Evolutionary conservation across 495 filamentous ascomycete species (phyloP).

Genomic region (Talaromyces adpressus): DNA sequence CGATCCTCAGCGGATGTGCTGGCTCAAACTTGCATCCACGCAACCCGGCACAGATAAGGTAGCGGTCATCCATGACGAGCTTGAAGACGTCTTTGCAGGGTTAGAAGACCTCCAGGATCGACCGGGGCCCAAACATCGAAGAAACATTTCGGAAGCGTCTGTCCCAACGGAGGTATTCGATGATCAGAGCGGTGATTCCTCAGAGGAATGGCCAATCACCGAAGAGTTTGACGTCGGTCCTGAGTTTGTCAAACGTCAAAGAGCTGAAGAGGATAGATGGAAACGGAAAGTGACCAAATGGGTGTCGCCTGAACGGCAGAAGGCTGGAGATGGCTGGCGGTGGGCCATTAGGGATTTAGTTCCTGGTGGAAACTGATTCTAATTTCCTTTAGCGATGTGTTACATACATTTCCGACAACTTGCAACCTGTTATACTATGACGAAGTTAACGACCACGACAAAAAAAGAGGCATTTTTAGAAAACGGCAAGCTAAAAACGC

Average conservation of each 20-base stretch:
- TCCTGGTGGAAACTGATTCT: not conserved
- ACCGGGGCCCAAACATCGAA: conserved; percentile 27
- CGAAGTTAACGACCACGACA: not conserved
- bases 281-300: conserved; percentile 74
- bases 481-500: not conserved
- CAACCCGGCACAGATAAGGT: conserved; percentile 23
- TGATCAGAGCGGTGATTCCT: conserved; percentile 44
- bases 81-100: conserved; percentile 73
- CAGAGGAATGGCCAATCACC: conserved; percentile 75
- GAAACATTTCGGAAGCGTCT: conserved; percentile 26
- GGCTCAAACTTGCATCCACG: conserved; percentile 63
- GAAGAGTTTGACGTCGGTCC: conserved; percentile 98
- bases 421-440: not conserved
- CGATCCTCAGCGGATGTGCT: conserved; percentile 92
- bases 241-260: conserved; percentile 80
- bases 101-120: conserved; percentile 62
- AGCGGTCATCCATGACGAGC: conserved; percentile 41
- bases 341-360: conserved; percentile 50
- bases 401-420: not conserved
- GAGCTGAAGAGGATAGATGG: conserved; percentile 90
- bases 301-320: conserved; percentile 44
- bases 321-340: conserved; percentile 39
- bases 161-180: conserved; percentile 31
- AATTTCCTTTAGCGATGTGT: not conserved
- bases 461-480: not conserved